These are phyloP conservation scores for Sanghuangporus baumii DNA, from an alignment of 1,284 basidiomycete species.

Conservation along the genomic window DNA sequence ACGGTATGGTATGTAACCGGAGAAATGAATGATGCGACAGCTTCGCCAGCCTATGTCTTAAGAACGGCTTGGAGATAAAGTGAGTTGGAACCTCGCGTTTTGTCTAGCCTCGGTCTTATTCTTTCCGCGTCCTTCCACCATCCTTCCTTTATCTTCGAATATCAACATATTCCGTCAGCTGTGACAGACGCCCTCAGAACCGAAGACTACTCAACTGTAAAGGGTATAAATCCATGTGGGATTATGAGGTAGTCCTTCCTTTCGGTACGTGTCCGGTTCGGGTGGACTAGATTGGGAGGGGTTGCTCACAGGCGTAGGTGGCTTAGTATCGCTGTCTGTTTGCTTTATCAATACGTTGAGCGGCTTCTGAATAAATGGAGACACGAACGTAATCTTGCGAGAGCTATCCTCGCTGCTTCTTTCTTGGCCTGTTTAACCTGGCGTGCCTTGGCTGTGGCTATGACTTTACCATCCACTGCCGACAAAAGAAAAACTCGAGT, in stretches of 20 bases:
- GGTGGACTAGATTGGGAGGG: neutral
- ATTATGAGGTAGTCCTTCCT: neutral
- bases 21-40: neutral
- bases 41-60: neutral
- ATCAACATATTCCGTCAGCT: neutral
- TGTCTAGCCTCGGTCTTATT: neutral
- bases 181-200: neutral
- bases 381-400: neutral
- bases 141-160: neutral
- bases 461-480: neutral
- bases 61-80: neutral
- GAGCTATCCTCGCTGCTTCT: neutral
- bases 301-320: too few relatives aligned
- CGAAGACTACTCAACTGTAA: neutral
- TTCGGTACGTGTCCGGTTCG: neutral
- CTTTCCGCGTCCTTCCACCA: neutral
- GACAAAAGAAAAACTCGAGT: neutral
- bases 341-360: neutral
- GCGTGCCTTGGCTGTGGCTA: neutral
- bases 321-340: neutral
- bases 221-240: slow-evolving; percentile 3
- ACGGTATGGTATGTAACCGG: too few relatives aligned
- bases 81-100: neutral
- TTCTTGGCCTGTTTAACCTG: neutral
- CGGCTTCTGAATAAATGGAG: neutral